Base-by-base conservation (phyloP, 306 rosid species). In the Vachellia collinsii region DNA sequence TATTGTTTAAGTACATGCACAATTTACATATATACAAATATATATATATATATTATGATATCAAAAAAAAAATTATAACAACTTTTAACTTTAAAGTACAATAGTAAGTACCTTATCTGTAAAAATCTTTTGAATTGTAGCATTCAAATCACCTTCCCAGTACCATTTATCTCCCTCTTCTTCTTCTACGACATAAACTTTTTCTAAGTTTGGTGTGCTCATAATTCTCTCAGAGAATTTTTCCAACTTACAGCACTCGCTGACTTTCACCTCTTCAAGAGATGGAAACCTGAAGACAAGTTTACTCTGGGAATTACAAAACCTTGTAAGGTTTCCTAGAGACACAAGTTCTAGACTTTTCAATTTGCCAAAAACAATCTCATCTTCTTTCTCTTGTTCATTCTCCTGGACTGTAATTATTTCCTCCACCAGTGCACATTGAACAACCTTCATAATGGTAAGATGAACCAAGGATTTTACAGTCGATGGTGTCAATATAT, bases 401-500 rank as follows among this genome's bases (percentile, higher is more conserved):
- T 36, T 73, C 19, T 1, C 22, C 14, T 25, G 22, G 8, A 39
- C 69, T 41, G 3, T 23, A 16, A 74, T 39, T 0, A 81, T 81
- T 66, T 53, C 63, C 42, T 2, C 41, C 25, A 80, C 41, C 70
- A 1, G 19, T 53, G 17, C 23, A 16, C 84, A 74, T 0, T 7
- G 7, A 4, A 6, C 14, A 11, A 75, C 51, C 9, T 74, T 81
- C 80, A 81, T 53, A 0, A 41, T 25, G 5, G 59, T 17, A 19
- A 81, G 80, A 29, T 81, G 76, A 29, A 36, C 53, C 51, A 81
- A 75, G 58, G 66, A 58, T 23, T 44, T 58, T 0, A 77, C 81
- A 8, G 81, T 76, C 2, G 85, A 81, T 22, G 7, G 38, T 59
- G 81, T 72, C 77, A 81, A 58, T 22, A 76, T 22, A 58, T 54